Base-by-base conservation (phyloP, 2,329 filamentous ascomycete genomes). In the Claviceps sp. region DNA sequence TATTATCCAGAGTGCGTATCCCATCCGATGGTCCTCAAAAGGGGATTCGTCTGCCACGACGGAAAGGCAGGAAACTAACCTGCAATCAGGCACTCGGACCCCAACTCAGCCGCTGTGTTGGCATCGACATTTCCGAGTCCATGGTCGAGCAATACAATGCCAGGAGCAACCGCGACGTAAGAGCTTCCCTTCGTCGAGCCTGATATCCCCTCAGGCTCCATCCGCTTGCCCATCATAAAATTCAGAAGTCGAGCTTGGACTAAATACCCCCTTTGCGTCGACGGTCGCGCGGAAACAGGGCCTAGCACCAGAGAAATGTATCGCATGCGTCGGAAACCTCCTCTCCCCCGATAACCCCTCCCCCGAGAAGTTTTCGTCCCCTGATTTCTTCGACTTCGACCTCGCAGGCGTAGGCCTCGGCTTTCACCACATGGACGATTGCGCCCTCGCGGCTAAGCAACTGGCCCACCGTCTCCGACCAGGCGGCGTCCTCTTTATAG, bases 111-210 rank as follows among this genome's bases (percentile, higher is more conserved):
- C 73, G 82, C 57, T 78, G 79, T 47, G 67, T 83, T 16, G 86
- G 84, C 43, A 73, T 90, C 45, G 86, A 90, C 61, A 67, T 88
- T 52, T 84, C 84, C 0, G 74, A 81, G 55, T 79, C 79, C 55
- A 89, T 89, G 85, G 76, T 87, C 5, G 68, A 70, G 0, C 70
- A 74, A 6, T 90, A 84, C 70, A 89, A 88, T 62, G 66, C 69
- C 11, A 72, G 76, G 26, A 81, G 79, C 20, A 63, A 67, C 38
- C 75, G 76, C 55, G 74, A 80, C 65, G 75, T 76, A 56, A 53
- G 65, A 11, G n/a, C 20, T 13, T 16, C 26, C 11, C 38, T 34
- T 7, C 9, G 4, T 5, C n/a, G 6, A 16, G 43, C 16, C 24
- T 8, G 16, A 20, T 4, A 11, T 30, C 8, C 16, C 8, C 22